These are phyloP conservation scores for Geum urbanum DNA, from an alignment of 306 rosid genomes.

Conservation along the genomic window DNA sequence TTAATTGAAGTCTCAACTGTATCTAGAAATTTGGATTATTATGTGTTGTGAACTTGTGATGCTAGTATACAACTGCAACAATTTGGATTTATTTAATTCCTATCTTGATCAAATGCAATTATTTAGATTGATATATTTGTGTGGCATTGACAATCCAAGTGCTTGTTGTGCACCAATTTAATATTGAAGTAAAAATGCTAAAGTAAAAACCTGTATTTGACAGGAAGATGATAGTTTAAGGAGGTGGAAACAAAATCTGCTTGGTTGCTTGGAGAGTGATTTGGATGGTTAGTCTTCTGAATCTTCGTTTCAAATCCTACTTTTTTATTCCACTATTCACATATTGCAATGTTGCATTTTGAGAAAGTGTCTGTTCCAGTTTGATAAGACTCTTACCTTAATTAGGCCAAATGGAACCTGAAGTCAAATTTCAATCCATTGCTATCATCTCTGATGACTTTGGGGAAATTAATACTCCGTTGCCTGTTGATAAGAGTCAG, in stretches of 20 bases:
- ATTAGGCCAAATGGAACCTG: constrained; percentile 74
- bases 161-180: neutral
- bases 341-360: constrained; percentile 18
- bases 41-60: neutral
- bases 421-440: constrained; percentile 79
- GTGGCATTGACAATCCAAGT: neutral
- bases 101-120: constrained; percentile 8
- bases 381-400: constrained; percentile 5
- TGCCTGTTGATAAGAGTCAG: constrained; percentile 53
- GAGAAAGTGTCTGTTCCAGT: constrained; percentile 11
- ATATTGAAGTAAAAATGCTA: constrained; percentile 13
- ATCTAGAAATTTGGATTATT: neutral
- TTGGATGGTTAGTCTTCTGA: constrained; percentile 51
- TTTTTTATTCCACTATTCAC: neutral
- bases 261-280: constrained; percentile 86
- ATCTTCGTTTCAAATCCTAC: neutral
- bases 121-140: constrained; percentile 6
- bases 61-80: neutral
- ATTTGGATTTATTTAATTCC: neutral
- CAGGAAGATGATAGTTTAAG: constrained; percentile 97
- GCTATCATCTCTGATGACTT: constrained; percentile 70
- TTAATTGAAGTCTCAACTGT: neutral
- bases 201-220: constrained; percentile 15
- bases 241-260: constrained; percentile 97
- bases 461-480: constrained; percentile 63